These are phyloP conservation scores for Tetrapisispora taiwanensis DNA, from an alignment of 805 yeast genomes.

Conservation along the genomic window DNA sequence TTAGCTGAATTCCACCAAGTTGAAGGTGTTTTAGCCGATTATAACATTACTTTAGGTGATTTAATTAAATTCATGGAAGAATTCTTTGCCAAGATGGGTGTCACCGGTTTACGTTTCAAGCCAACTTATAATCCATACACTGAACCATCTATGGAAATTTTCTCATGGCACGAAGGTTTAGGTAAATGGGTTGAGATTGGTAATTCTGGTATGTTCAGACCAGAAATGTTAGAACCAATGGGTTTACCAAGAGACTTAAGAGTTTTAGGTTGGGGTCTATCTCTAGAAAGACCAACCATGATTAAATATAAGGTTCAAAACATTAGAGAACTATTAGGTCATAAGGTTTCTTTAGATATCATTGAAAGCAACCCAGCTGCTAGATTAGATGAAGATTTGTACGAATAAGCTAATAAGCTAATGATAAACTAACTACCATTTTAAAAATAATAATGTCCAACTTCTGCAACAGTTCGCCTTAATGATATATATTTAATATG, in stretches of 20 bases:
- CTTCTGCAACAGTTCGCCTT: not conserved
- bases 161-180: conserved; percentile 90
- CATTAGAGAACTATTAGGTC: conserved; percentile 94
- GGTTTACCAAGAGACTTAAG: conserved; percentile 91
- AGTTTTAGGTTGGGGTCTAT: conserved; percentile 95
- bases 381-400: conserved; percentile 73
- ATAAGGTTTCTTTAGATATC: conserved; percentile 89
- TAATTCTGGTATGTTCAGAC: conserved; percentile 98
- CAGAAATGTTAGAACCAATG: conserved; percentile 98
- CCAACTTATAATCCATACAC: conserved; percentile 99
- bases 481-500: not conserved
- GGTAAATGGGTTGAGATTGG: conserved; percentile 99
- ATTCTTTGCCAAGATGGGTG: conserved; percentile 96
- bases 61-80: conserved; percentile 97
- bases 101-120: conserved; percentile 86
- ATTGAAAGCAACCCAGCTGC: conserved; percentile 97
- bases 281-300: conserved; percentile 98
- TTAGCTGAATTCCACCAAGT: conserved; percentile 99
- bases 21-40: conserved; percentile 98
- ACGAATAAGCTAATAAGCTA: conserved; percentile 18
- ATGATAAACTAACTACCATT: conserved; percentile 1
- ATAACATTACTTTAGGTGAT: conserved; percentile 88
- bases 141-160: conserved; percentile 96
- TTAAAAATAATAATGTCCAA: conserved; percentile 2
- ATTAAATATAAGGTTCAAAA: conserved; percentile 92